Evolutionary conservation across 495 filamentous ascomycete species (phyloP).

Genomic region (Aspergillus sclerotiicarbonarius): DNA sequence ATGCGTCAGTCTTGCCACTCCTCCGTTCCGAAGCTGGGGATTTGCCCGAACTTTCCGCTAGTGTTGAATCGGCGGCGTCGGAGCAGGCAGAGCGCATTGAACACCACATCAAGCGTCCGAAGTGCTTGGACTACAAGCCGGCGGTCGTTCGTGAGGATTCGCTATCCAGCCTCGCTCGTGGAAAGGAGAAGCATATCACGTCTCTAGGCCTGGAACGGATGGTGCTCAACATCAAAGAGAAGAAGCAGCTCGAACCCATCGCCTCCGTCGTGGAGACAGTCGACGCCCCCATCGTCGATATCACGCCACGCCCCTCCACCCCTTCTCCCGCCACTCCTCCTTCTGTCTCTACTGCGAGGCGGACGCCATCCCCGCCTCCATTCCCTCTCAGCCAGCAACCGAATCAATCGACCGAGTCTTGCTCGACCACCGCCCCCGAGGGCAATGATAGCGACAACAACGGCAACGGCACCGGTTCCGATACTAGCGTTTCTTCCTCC

Average conservation of each 20-base stretch:
- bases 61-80: conserved; percentile 79
- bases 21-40: conserved; percentile 52
- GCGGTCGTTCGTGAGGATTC: conserved; percentile 52
- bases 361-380: conserved; percentile 12
- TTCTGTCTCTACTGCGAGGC: conserved; percentile 30
- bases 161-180: conserved; percentile 55
- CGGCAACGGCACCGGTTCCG: conserved; percentile 40
- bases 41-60: conserved; percentile 84
- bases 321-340: conserved; percentile 44
- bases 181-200: conserved; percentile 86
- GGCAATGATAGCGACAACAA: conserved; percentile 45
- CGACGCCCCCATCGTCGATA: conserved; percentile 55
- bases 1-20: conserved; percentile 42
- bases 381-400: conserved; percentile 23
- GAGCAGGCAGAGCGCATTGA: conserved; percentile 71
- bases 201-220: conserved; percentile 84
- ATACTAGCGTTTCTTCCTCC: conserved; percentile 52
- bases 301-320: conserved; percentile 45
- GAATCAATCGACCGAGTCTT: conserved; percentile 51
- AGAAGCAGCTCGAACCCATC: conserved; percentile 63
- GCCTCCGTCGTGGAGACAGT: conserved; percentile 35
- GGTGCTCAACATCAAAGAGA: conserved; percentile 82
- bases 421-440: conserved; percentile 51
- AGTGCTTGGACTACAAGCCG: conserved; percentile 41
- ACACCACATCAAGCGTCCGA: conserved; percentile 55